Conservation (phyloP, 805 yeast species). For the Ogataea paradorogensis region DNA sequence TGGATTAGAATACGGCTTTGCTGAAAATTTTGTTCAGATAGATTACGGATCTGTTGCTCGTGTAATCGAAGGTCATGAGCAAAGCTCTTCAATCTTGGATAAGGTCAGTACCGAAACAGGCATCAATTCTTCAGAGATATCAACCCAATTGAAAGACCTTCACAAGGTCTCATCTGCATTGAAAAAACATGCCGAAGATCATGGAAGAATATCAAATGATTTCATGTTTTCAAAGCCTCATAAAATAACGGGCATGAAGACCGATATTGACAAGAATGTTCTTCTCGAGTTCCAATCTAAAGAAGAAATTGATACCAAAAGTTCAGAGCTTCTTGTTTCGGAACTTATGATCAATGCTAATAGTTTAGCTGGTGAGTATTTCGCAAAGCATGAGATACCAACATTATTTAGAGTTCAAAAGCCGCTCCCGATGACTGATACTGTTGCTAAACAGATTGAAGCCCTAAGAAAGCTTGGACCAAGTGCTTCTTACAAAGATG, state of each 20-base stretch:
- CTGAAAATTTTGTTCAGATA: slow-evolving; percentile 46
- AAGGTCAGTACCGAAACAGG: not conserved
- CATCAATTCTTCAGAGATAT: not conserved
- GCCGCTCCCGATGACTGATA: slow-evolving; percentile 20
- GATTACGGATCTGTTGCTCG: slow-evolving; percentile 66
- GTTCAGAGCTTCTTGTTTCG: slow-evolving; percentile 66
- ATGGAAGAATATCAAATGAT: slow-evolving; percentile 2
- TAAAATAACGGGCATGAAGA: slow-evolving; percentile 2
- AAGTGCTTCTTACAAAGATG: slow-evolving; percentile 24
- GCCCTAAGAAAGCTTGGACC: not conserved
- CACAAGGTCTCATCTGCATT: slow-evolving; percentile 17
- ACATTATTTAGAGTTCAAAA: slow-evolving; percentile 45
- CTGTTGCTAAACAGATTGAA: not conserved
- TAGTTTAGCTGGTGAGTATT: slow-evolving; percentile 50
- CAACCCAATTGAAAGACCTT: slow-evolving; percentile 21
- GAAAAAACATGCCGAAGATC: not conserved
- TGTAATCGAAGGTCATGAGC: slow-evolving; percentile 35
- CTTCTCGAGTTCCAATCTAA: slow-evolving; percentile 5
- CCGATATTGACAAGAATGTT: slow-evolving; percentile 12
- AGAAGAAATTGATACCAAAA: slow-evolving; percentile 24
- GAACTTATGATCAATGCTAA: slow-evolving; percentile 85
- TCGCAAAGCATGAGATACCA: slow-evolving; percentile 43
- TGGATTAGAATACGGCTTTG: slow-evolving; percentile 38
- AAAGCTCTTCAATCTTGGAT: slow-evolving; percentile 7
- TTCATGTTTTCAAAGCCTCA: slow-evolving; percentile 4